A percentile compares a stretch with the other conserved stretches of the same genome.
Evolutionary conservation across 495 filamentous ascomycete genomes (phyloP).

Genomic region (Letharia lupina): DNA sequence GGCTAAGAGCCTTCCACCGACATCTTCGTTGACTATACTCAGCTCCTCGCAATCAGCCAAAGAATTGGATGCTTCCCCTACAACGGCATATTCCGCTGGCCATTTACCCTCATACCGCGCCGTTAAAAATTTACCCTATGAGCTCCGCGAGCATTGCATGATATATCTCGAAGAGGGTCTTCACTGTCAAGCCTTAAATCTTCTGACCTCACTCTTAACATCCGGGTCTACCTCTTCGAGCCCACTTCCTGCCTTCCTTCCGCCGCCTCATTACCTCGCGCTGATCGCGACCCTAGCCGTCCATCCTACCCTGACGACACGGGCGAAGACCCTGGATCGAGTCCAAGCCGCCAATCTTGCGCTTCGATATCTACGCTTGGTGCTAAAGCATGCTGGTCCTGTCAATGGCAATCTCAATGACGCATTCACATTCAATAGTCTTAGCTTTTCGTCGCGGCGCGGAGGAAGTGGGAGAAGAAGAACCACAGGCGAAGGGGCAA

Average conservation of each 20-base stretch:
- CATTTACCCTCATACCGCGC: not conserved
- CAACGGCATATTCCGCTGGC: not conserved
- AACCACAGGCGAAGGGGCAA: conserved; percentile 22
- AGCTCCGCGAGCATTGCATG: conserved; percentile 54
- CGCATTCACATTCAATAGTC: conserved; percentile 46
- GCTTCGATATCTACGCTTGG: conserved; percentile 50
- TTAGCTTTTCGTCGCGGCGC: conserved; percentile 28
- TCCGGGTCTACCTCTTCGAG: conserved; percentile 42
- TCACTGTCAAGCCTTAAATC: conserved; percentile 57
- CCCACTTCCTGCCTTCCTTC: conserved; percentile 37
- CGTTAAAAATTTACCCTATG: conserved; percentile 40
- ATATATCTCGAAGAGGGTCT: conserved; percentile 72
- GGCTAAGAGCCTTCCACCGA: not conserved
- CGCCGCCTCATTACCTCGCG: conserved; percentile 51
- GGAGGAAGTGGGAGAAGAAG: conserved; percentile 29
- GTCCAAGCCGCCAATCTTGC: conserved; percentile 46
- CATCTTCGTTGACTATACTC: not conserved
- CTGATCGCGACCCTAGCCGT: conserved; percentile 60
- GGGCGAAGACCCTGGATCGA: conserved; percentile 44
- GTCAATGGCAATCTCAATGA: conserved; percentile 37
- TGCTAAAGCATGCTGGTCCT: conserved; percentile 45
- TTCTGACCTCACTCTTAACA: conserved; percentile 57
- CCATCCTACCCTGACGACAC: conserved; percentile 62
- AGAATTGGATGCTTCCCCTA: not conserved
- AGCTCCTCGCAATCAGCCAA: not conserved